These are phyloP conservation scores for Aspergillus tamarii DNA, from an alignment of 2,329 filamentous ascomycete genomes.

Conservation along the genomic window DNA sequence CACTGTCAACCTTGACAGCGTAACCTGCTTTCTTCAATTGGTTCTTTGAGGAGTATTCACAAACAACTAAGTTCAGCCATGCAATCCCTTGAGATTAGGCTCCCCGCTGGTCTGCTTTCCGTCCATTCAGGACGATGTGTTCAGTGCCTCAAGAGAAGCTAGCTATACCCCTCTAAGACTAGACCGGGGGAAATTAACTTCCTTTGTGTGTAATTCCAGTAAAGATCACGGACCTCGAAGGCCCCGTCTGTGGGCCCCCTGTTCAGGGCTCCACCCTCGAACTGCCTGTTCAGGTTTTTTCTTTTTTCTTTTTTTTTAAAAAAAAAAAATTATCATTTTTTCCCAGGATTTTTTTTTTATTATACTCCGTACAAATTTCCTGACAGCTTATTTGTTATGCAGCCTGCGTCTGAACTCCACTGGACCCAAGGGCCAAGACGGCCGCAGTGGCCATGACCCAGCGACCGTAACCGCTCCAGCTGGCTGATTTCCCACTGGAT, in stretches of 20 bases:
- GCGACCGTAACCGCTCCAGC: constrained; percentile 17
- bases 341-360: neutral
- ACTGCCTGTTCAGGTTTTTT: constrained; percentile 3
- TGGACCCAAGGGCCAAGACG: constrained; percentile 11
- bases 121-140: neutral
- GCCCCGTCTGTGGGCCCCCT: neutral
- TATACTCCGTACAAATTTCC: neutral
- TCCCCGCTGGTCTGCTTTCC: neutral
- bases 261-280: neutral
- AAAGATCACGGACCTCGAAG: too few relatives aligned
- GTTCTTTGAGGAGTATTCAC: neutral
- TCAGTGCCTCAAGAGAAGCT: neutral
- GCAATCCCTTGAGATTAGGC: neutral
- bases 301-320: neutral
- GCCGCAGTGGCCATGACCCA: constrained; percentile 15
- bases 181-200: neutral
- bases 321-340: neutral
- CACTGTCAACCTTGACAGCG: neutral
- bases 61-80: constrained; percentile 3
- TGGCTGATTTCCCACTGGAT: constrained; percentile 12
- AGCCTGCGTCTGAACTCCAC: neutral
- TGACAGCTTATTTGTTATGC: constrained; percentile 3
- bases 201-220: constrained; percentile 1
- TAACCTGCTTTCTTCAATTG: neutral
- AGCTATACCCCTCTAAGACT: neutral